Base-by-base conservation (phyloP, 2,329 filamentous ascomycete genomes). In the Neonectria coccinea region DNA sequence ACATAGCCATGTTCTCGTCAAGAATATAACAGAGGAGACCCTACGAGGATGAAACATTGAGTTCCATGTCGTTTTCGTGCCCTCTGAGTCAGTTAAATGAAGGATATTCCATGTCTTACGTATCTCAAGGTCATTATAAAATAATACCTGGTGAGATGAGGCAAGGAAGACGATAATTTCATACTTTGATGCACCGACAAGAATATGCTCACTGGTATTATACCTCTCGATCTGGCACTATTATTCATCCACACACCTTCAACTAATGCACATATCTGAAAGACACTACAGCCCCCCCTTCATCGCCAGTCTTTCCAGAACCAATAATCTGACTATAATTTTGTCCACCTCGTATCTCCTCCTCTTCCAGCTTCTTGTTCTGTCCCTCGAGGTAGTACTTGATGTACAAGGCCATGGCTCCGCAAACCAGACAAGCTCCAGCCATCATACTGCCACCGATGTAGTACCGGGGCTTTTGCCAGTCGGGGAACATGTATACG, bases 401-500 rank as follows among this genome's bases (percentile, higher is more conserved):
- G 52, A 76, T 75, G 14, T 65, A 80, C 22, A 71, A 22, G 1
- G 74, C 73, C 48, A 65, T 56, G 31, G 20, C 47, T 3, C 66
- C 72, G n/a, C 68, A 72, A 6, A 75, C 66, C 25, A 75, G 16
- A 41, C 71, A 74, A 6, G 70, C 71, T 6, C 65, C 74, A 10
- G 64, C 60, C 73, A 76, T 74, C 47, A 75, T 68, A 9, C 56
- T 62, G 9, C 70, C 74, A 10, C 74, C 76, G n/a, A 67, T 69
- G 45, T 75, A 75, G 60, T 76, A 76, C 14, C 71, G 55, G 20
- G 74, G 74, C 62, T 74, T 73, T 52, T 76, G 72, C 59, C 59
- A 67, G 42, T 76, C 74, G 0, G 73, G 73, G 57, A 76, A 75
- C 72, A 76, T 74, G 67, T 75, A 76, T 16, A 62, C 59, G 6